Evolutionary conservation across 1,284 basidiomycete species (phyloP), one percentile per base, ranked within the genome.

Genomic region (Ceratobasidium sp.): DNA sequence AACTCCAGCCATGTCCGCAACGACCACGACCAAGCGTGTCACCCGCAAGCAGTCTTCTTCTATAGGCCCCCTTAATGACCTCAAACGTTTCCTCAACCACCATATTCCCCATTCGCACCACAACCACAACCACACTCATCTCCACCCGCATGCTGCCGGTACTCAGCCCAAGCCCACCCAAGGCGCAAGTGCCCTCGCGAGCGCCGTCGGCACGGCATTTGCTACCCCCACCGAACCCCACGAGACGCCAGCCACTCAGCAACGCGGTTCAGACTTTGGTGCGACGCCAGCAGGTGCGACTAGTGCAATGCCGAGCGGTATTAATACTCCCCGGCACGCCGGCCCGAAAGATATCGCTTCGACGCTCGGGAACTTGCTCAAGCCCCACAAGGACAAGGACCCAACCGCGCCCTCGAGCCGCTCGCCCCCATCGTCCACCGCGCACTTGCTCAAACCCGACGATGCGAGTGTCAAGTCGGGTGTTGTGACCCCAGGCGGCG

Each of bases 1-100:
- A 30, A 70, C 66, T n/a, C 66, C 66, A 14, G 66, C 66, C 4
- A 70, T 70, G 66, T 21, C 66, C 28, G 44, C 66, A 13, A 54
- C 64, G 38, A 50, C 64, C 32, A 54, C 64, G 41, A 43, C 38
- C 50, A 67, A 32, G 44, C 43, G 58, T 38, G 32, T 23, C 52
- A 43, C 46, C 26, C 18, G 44, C 52, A 52, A 55, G 41, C 57
- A 62, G 58, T 59, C 50, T 73, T 76, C 61, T 74, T 76, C 41
- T 69, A 73, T 46, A 46, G 84, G 93, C 0, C 91, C 94, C 2
- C 86, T 98, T 62, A 89, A 93, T 82, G 95, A 97, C 81, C 88
- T 98, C 77, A 94, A 94, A 79, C 91, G 95, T 38, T 96, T 97
- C 84, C 87, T 97, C 75, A 93, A 96, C 82, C 89, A 93, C 81